Evolutionary conservation across 371 early-diverging fungal genomes (phyloP).

Genomic region (Batrachochytrium dendrobatidis): DNA sequence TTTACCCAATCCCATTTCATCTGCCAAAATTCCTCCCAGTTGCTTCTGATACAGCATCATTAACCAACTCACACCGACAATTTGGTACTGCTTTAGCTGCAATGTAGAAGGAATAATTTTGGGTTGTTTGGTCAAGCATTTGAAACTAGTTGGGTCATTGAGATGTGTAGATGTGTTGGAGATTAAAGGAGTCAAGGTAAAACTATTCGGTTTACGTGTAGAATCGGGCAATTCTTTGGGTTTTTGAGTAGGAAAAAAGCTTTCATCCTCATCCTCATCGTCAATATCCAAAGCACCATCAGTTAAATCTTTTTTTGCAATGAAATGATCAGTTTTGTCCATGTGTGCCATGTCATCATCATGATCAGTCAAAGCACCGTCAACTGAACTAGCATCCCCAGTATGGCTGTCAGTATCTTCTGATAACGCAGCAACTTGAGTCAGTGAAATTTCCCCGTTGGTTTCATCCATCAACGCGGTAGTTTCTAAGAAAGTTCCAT

Average conservation of each 20-base stretch:
- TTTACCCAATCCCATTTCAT: constrained; percentile 98
- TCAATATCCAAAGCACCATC: too few relatives aligned
- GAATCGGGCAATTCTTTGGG: neutral
- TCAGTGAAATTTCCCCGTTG: neutral
- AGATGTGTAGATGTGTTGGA: too few relatives aligned
- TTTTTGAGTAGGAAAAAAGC: neutral
- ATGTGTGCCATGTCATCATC: too few relatives aligned
- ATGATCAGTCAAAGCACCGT: neutral
- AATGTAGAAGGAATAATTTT: constrained; percentile 44
- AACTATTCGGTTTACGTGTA: neutral
- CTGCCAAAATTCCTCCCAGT: constrained; percentile 83
- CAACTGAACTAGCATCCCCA: too few relatives aligned
- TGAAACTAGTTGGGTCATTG: neutral
- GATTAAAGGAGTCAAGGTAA: neutral
- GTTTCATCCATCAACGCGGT: constrained; percentile 2
- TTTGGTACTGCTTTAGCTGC: constrained; percentile 81
- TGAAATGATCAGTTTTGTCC: too few relatives aligned
- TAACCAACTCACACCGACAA: constrained; percentile 92
- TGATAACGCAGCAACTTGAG: constrained; percentile 1
- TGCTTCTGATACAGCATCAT: constrained; percentile 67
- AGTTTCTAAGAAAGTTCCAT: neutral
- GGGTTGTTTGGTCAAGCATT: constrained; percentile 46
- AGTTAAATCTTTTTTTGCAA: too few relatives aligned
- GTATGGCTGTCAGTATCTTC: too few relatives aligned
- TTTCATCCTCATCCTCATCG: neutral